A percentile compares a stretch with the other conserved stretches of the same genome.
Evolutionary conservation across 192 early-diverging fungal species (phyloP).

Genomic region (Backusella sp.): DNA sequence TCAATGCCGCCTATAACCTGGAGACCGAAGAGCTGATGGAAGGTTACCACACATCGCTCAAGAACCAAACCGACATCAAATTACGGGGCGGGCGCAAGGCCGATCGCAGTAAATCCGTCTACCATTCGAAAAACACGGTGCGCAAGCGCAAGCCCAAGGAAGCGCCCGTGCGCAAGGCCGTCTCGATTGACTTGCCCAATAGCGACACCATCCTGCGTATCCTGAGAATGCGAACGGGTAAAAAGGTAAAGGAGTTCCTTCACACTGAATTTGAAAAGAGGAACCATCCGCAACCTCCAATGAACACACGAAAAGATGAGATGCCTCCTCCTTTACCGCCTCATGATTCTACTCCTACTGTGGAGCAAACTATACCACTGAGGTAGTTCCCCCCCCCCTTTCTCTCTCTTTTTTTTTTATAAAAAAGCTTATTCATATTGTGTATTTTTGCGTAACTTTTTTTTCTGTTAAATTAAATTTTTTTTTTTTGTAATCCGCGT

Average conservation of each 20-base stretch:
- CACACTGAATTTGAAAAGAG: slow-evolving; percentile 36
- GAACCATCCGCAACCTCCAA: slow-evolving; percentile 16
- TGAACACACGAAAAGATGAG: background rate
- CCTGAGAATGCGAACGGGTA: slow-evolving; percentile 45
- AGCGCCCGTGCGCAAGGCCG: slow-evolving; percentile 7
- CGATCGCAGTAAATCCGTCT: slow-evolving; percentile 40
- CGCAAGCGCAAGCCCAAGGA: slow-evolving; percentile 14
- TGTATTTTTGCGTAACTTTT: no score
- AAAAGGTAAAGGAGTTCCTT: slow-evolving; percentile 42
- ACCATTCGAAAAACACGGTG: slow-evolving; percentile 36
- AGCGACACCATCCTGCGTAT: slow-evolving; percentile 50
- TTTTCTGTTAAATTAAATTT: no score
- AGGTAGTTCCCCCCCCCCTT: background rate
- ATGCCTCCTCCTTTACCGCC: background rate
- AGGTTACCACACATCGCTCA: slow-evolving; percentile 48
- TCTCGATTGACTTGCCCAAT: slow-evolving; percentile 41
- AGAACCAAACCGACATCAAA: slow-evolving; percentile 31
- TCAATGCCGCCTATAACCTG: slow-evolving; percentile 65
- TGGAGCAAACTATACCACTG: background rate
- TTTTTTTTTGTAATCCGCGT: no score
- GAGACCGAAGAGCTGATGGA: slow-evolving; percentile 63
- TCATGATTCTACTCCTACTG: background rate
- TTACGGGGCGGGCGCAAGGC: slow-evolving; percentile 36
- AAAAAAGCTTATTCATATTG: no score
- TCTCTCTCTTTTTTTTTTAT: background rate